Percentiles rank a stretch among this genome's conserved stretches.
These are phyloP conservation scores for Xylaria curta DNA, from an alignment of 495 filamentous ascomycete genomes.

Conservation along the genomic window DNA sequence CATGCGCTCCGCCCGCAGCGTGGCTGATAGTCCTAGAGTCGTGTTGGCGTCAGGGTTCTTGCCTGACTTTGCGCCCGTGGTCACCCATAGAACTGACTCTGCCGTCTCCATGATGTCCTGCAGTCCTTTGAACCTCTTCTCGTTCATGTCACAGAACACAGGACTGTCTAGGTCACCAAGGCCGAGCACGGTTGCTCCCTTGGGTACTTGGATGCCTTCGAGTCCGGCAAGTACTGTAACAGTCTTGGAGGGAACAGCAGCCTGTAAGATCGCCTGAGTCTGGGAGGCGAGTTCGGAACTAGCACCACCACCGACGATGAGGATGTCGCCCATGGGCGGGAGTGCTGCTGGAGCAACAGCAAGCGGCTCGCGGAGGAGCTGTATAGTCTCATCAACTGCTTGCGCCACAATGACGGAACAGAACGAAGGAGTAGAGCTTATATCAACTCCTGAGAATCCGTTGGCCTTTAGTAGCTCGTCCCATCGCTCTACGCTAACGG, in stretches of 20 bases:
- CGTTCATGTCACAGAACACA: constrained; percentile 2
- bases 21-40: background rate
- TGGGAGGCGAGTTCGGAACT: background rate
- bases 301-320: constrained; percentile 1
- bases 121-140: background rate
- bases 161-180: background rate
- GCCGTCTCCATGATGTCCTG: background rate
- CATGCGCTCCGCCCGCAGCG: background rate
- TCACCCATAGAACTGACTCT: constrained; percentile 22
- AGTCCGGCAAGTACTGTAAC: background rate
- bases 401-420: constrained; percentile 50
- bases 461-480: constrained; percentile 41
- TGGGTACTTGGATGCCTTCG: constrained; percentile 1
- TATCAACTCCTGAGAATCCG: constrained; percentile 58
- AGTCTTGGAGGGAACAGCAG: background rate
- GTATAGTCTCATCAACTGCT: constrained; percentile 50
- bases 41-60: background rate
- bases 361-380: constrained; percentile 24
- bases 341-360: background rate
- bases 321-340: background rate
- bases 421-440: constrained; percentile 33
- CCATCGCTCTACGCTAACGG: constrained; percentile 47
- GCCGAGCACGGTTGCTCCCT: background rate
- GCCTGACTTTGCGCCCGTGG: constrained; percentile 18
- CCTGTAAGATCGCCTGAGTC: background rate